These are phyloP conservation scores for Pelargonium citronellum DNA, from an alignment of 441 rosid genomes.

Conservation along the genomic window DNA sequence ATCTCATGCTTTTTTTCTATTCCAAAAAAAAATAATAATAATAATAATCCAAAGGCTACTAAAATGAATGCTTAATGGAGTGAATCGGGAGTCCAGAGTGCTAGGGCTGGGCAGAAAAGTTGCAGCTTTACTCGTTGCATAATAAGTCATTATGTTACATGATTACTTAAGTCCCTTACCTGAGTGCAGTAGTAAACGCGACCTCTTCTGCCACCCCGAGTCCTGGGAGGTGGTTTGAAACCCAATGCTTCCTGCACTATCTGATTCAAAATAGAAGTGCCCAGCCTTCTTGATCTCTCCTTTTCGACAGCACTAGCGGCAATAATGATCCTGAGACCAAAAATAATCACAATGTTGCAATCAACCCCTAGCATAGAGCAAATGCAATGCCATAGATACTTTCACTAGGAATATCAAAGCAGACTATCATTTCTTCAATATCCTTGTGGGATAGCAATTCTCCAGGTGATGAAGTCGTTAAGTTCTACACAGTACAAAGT, in stretches of 20 bases:
- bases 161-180: constrained; percentile 30
- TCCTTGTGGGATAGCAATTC: no score
- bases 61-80: no score
- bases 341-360: constrained; percentile 8
- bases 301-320: constrained; percentile 74
- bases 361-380: neutral
- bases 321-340: constrained; percentile 54
- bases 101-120: no score
- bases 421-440: no score
- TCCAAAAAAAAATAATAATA: no score
- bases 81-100: no score
- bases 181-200: constrained; percentile 87
- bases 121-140: no score
- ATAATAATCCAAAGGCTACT: no score
- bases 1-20: no score
- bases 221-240: constrained; percentile 88
- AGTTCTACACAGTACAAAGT: no score
- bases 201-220: constrained; percentile 85
- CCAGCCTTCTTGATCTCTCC: constrained; percentile 88
- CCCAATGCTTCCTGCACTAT: constrained; percentile 80
- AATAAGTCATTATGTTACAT: neutral
- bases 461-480: no score
- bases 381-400: neutral
- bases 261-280: constrained; percentile 75
- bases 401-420: neutral